These are phyloP conservation scores for Ceratocystiopsis sp. DNA, from an alignment of 2,329 filamentous ascomycete species.

Conservation along the genomic window DNA sequence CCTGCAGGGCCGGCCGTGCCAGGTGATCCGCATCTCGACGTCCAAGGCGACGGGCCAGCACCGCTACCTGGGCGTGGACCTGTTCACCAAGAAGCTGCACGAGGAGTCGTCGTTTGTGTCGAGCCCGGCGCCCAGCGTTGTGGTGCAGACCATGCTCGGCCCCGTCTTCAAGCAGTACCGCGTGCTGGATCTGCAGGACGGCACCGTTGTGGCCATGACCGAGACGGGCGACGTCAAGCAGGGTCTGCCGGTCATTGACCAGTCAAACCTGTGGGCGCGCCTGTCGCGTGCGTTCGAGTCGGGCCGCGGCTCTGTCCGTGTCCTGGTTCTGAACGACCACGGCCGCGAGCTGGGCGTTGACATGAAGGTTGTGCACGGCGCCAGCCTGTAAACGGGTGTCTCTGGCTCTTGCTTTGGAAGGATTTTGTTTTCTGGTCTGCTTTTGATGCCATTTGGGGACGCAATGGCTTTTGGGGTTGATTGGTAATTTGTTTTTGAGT, in stretches of 20 bases:
- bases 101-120: constrained; percentile 97
- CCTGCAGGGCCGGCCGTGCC: constrained; percentile 96
- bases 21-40: constrained; percentile 99
- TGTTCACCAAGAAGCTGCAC: constrained; percentile 99
- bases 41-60: constrained; percentile 97
- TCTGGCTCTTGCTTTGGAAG: too few species aligned
- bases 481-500: background rate
- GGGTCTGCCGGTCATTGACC: constrained; percentile 79
- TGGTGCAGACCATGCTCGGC: constrained; percentile 98
- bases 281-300: constrained; percentile 74
- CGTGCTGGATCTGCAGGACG: constrained; percentile 90
- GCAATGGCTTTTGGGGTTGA: background rate
- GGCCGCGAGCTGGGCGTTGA: constrained; percentile 92
- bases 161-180: constrained; percentile 99
- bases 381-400: constrained; percentile 35
- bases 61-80: constrained; percentile 97
- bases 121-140: constrained; percentile 88
- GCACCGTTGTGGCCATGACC: constrained; percentile 81
- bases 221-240: constrained; percentile 99
- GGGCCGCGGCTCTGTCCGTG: constrained; percentile 83
- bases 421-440: too few species aligned
- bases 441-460: too few species aligned
- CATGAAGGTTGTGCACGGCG: constrained; percentile 93
- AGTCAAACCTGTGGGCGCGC: constrained; percentile 73
- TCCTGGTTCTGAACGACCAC: constrained; percentile 86